A percentile compares a stretch with the other conserved stretches of the same genome.
phyloP scores from a whole-genome alignment of 2,329 filamentous ascomycete genomes.

The Zymoseptoria crescenta region DNA sequence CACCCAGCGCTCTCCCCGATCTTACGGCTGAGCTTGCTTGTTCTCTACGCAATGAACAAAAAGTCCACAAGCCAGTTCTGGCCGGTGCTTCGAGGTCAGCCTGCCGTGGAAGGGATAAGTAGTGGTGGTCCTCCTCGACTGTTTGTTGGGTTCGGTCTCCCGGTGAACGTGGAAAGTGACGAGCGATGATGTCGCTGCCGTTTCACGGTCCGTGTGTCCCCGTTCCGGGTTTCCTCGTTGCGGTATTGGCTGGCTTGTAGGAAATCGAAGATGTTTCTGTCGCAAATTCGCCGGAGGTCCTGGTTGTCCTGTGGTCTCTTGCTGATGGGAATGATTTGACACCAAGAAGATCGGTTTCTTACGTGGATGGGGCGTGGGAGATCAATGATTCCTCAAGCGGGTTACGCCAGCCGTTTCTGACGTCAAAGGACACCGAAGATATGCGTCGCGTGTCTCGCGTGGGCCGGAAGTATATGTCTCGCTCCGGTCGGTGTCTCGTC shows the following conservation, averaged over 20 bases:
- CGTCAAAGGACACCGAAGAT: neutral
- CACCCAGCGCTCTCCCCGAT: constrained; percentile 15
- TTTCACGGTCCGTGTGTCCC: neutral
- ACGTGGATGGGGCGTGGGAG: too few relatives aligned
- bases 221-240: neutral
- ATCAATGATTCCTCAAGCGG: neutral
- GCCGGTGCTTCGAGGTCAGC: neutral
- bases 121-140: neutral
- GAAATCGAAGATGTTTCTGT: neutral
- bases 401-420: too few relatives aligned
- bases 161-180: neutral
- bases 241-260: neutral
- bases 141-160: neutral
- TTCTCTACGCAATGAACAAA: neutral
- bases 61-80: neutral
- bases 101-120: too few relatives aligned
- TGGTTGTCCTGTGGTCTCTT: neutral
- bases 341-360: too few relatives aligned
- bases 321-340: neutral
- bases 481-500: neutral
- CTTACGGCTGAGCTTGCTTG: constrained; percentile 14
- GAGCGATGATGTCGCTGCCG: neutral
- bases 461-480: neutral
- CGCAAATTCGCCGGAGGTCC: neutral
- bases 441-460: neutral